These are phyloP conservation scores for Penicillium sp. DNA, from an alignment of 2,329 filamentous ascomycete genomes.

Conservation along the genomic window DNA sequence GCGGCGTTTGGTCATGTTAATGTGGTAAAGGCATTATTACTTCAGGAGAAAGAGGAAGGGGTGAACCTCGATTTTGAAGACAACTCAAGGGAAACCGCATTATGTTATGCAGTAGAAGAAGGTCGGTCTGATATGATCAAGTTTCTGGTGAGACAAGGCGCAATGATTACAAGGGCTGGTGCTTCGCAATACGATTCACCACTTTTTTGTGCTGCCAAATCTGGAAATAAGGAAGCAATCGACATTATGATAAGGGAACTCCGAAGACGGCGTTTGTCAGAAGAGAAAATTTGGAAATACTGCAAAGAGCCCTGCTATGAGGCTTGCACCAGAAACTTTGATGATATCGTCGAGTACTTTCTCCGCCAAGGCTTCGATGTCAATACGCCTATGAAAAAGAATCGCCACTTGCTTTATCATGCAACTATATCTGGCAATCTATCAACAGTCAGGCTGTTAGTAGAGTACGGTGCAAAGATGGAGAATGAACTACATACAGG, in stretches of 20 bases:
- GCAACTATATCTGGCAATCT: not conserved
- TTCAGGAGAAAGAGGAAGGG: not conserved
- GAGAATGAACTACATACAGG: too few relatives aligned
- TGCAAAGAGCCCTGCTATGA: not conserved
- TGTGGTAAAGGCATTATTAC: not conserved
- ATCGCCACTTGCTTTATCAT: not conserved
- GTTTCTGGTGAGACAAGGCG: not conserved
- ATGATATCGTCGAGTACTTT: not conserved
- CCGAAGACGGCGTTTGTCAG: not conserved
- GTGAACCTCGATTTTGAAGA: not conserved
- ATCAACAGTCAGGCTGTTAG: not conserved
- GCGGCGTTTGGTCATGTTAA: not conserved
- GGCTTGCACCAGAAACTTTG: not conserved
- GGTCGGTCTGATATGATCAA: not conserved
- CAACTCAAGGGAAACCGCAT: not conserved
- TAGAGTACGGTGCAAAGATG: not conserved
- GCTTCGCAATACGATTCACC: not conserved
- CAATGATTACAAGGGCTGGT: not conserved
- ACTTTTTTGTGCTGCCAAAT: not conserved
- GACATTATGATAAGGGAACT: not conserved
- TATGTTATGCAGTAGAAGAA: not conserved
- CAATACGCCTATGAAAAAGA: not conserved
- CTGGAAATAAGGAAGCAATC: not conserved
- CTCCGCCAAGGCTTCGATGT: not conserved
- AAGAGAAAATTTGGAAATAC: not conserved